Evolutionary conservation across 305 asterid species (phyloP).

Genomic region (Caryopteris hybrid): DNA sequence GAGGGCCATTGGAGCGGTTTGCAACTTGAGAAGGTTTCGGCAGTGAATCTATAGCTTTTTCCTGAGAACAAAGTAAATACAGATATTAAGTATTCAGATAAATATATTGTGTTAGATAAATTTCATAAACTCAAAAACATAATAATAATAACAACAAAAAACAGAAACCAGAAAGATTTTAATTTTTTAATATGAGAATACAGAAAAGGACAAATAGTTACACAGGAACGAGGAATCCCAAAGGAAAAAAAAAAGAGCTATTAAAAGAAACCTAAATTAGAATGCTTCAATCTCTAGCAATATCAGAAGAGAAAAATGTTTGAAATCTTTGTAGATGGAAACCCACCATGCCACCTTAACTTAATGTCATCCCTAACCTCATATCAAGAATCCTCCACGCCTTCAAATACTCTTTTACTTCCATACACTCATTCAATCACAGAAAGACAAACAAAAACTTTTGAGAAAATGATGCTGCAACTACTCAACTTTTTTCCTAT

Average conservation of each 20-base stretch:
- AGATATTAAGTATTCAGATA: conserved; percentile 9
- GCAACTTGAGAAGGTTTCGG: conserved; percentile 67
- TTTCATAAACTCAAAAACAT: neutral
- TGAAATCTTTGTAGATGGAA: too few species aligned
- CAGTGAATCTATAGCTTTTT: conserved; percentile 62
- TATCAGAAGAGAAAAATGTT: too few species aligned
- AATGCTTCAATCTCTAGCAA: too few species aligned
- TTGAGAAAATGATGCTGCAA: neutral
- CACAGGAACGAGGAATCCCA: too few species aligned
- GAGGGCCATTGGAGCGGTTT: conserved; percentile 60
- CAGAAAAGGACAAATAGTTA: neutral
- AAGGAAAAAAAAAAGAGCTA: too few species aligned
- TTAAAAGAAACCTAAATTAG: too few species aligned
- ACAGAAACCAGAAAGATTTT: too few species aligned
- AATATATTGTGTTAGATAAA: neutral
- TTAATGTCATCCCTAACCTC: too few species aligned
- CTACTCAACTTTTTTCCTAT: neutral
- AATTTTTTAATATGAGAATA: too few species aligned
- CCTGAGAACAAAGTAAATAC: conserved; percentile 43
- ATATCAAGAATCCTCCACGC: too few species aligned
- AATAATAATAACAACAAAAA: neutral
- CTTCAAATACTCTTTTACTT: neutral
- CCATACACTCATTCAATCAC: neutral
- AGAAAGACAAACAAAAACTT: neutral
- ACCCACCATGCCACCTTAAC: too few species aligned